A percentile compares a stretch with the other conserved stretches of the same genome.
Evolutionary conservation across 176 grass and related monocot species (phyloP).

Genomic region (Eragrostis curvula): DNA sequence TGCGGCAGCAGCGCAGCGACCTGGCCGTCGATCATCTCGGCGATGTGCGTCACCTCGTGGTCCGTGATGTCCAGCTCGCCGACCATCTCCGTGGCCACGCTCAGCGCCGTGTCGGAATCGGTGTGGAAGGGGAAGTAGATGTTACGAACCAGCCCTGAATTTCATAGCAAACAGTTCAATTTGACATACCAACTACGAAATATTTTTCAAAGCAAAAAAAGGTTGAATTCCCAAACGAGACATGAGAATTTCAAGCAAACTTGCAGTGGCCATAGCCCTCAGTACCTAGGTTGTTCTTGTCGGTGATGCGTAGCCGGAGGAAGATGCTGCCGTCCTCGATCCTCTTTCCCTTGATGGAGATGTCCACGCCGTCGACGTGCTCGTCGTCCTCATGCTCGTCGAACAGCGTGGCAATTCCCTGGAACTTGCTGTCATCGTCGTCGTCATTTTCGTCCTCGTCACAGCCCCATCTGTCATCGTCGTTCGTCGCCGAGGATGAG

Average conservation of each 20-base stretch:
- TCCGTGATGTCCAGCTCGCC: conserved; percentile 84
- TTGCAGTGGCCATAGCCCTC: too few relatives aligned
- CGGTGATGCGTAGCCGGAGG: conserved; percentile 71
- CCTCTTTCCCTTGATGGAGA: conserved; percentile 70
- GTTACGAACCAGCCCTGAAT: conserved; percentile 57
- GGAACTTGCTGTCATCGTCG: conserved; percentile 31
- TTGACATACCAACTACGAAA: too few relatives aligned
- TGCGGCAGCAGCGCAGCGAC: conserved; percentile 59
- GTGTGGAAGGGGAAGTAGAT: conserved; percentile 77
- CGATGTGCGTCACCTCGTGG: conserved; percentile 84
- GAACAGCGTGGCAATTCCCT: conserved; percentile 67
- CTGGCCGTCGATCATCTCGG: conserved; percentile 81
- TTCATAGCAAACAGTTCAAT: background rate
- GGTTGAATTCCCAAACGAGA: too few relatives aligned
- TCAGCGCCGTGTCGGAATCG: conserved; percentile 72
- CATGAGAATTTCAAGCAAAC: too few relatives aligned
- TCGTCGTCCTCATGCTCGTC: conserved; percentile 56
- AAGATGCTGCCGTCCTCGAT: conserved; percentile 68
- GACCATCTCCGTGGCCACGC: conserved; percentile 84
- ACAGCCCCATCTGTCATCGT: conserved; percentile 14
- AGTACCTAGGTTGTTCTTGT: conserved; percentile 51
- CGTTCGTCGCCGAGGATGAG: conserved; percentile 26
- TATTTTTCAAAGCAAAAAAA: too few relatives aligned
- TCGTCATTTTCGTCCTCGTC: background rate
- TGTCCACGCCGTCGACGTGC: conserved; percentile 63